These are phyloP conservation scores for Gynostemma pentaphyllum DNA, from an alignment of 306 rosid species.

Conservation along the genomic window DNA sequence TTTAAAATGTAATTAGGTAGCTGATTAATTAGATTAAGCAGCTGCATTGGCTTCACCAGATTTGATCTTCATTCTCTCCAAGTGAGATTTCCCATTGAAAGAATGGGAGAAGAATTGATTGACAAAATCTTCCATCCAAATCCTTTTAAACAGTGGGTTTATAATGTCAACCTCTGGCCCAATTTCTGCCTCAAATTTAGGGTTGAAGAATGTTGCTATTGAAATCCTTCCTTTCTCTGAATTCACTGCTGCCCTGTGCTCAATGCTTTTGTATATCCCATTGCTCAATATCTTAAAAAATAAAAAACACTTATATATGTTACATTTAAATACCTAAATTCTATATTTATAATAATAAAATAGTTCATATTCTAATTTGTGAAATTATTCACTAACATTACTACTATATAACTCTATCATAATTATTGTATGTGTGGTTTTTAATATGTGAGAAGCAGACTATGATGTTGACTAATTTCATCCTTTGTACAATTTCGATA, in stretches of 20 bases:
- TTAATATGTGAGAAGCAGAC: no score
- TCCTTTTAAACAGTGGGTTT: constrained; percentile 24
- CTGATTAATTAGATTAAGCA: neutral
- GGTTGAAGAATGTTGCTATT: constrained; percentile 47
- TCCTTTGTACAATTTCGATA: no score
- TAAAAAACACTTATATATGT: no score
- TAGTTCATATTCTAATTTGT: no score
- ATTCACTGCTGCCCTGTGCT: constrained; percentile 60
- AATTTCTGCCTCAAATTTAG: constrained; percentile 51
- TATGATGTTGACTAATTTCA: no score
- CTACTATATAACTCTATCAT: no score
- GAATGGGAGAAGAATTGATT: constrained; percentile 39
- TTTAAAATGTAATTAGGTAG: no score
- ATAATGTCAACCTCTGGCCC: constrained; percentile 28
- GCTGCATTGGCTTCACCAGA: neutral
- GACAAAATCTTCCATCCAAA: constrained; percentile 41
- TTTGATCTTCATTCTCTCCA: constrained; percentile 46
- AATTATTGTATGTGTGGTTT: no score
- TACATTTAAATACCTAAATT: no score
- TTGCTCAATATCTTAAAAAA: constrained; percentile 89
- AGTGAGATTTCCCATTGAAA: constrained; percentile 47
- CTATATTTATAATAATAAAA: no score
- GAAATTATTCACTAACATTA: no score
- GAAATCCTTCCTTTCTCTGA: constrained; percentile 56
- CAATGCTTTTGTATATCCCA: constrained; percentile 56